Percentiles rank a stretch among this genome's conserved stretches.
These are phyloP conservation scores for Pleurozium schreberi DNA, from an alignment of 225 moss, liverwort and hornwort species.

Conservation along the genomic window DNA sequence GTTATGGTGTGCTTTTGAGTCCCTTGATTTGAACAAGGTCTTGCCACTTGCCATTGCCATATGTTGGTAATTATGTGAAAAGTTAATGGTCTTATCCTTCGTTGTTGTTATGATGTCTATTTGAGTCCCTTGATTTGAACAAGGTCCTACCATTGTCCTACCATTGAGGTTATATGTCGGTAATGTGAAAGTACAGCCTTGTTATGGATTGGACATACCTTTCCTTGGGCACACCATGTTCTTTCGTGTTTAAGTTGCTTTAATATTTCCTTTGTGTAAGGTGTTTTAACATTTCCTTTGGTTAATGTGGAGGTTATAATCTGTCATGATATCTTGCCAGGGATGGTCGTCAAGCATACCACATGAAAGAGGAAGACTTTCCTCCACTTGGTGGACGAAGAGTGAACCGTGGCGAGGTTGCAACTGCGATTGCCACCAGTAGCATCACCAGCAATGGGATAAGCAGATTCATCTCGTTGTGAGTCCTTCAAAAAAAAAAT, in stretches of 20 bases:
- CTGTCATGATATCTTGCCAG: not conserved
- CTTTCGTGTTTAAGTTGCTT: no score
- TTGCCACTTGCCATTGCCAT: no score
- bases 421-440: constrained; percentile 1
- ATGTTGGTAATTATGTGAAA: no score
- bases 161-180: no score
- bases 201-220: not conserved
- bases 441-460: not conserved
- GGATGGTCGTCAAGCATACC: constrained; percentile 26
- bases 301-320: not conserved
- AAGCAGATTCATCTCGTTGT: not conserved
- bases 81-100: no score
- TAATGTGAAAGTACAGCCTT: not conserved
- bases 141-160: no score
- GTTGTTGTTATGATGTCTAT: no score
- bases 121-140: no score
- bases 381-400: constrained; percentile 46
- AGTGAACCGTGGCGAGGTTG: constrained; percentile 10
- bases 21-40: no score
- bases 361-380: constrained; percentile 65
- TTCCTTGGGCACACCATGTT: not conserved
- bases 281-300: no score
- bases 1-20: no score
- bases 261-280: not conserved
- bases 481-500: not conserved